phyloP scores from a whole-genome alignment of 805 yeast species.

The Yamadazyma laniorum region DNA sequence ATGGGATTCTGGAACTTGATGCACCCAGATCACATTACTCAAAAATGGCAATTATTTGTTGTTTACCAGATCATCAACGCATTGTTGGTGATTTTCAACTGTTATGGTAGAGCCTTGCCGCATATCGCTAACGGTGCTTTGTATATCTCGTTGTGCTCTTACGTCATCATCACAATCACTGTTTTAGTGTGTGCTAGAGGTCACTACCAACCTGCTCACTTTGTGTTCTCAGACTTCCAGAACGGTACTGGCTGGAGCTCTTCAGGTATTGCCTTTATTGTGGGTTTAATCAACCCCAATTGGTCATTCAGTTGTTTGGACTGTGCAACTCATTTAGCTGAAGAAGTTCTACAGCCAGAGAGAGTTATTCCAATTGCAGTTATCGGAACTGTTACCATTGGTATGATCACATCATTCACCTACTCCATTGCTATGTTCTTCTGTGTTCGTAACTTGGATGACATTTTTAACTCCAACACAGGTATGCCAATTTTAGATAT shows the following conservation, averaged over 20 bases:
- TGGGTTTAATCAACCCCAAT: conserved; percentile 69
- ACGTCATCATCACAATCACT: conserved; percentile 50
- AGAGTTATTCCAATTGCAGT: conserved; percentile 61
- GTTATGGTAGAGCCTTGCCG: conserved; percentile 55
- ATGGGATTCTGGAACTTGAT: conserved; percentile 38
- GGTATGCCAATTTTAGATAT: conserved; percentile 67
- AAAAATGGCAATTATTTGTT: conserved; percentile 55
- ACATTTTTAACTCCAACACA: conserved; percentile 46
- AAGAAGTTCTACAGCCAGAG: conserved; percentile 59
- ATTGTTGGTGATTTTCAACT: conserved; percentile 44
- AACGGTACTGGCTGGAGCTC: conserved; percentile 62
- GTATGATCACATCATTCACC: conserved; percentile 56
- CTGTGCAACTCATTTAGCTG: conserved; percentile 71
- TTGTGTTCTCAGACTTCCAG: conserved; percentile 53
- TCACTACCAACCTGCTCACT: conserved; percentile 47
- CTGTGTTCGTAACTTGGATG: conserved; percentile 52
- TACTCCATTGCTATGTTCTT: conserved; percentile 59
- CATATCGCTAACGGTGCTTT: conserved; percentile 47
- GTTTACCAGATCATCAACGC: conserved; percentile 46
- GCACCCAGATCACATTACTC: conserved; percentile 30
- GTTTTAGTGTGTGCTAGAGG: conserved; percentile 54
- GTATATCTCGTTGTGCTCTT: conserved; percentile 52
- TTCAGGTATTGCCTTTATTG: conserved; percentile 59
- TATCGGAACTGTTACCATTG: conserved; percentile 61
- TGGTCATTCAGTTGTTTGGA: conserved; percentile 72